Evolutionary conservation across 345 rosid species (phyloP).

Genomic region (Salix purpurea): DNA sequence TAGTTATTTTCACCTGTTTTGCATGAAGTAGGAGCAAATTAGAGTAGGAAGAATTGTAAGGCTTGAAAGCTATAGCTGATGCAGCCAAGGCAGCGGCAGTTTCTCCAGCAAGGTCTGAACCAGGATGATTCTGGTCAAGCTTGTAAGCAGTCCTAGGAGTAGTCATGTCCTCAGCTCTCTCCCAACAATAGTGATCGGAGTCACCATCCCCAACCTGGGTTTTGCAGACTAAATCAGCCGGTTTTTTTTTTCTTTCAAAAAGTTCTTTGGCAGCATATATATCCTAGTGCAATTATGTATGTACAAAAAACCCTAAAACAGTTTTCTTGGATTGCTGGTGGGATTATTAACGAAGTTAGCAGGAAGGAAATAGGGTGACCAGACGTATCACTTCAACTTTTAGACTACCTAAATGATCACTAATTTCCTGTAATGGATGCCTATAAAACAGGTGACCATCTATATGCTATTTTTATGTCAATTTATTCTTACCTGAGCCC

Average conservation of each 20-base stretch:
- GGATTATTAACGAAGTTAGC: not conserved
- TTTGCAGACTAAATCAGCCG: not conserved
- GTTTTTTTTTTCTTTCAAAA: not conserved
- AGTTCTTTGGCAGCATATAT: too few relatives aligned
- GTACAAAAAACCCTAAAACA: too few relatives aligned
- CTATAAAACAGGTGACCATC: not conserved
- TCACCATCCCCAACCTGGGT: slow-evolving; percentile 73
- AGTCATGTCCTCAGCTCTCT: slow-evolving; percentile 86
- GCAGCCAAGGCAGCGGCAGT: slow-evolving; percentile 85
- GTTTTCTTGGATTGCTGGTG: not conserved
- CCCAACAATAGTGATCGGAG: slow-evolving; percentile 88
- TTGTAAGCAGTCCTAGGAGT: slow-evolving; percentile 72
- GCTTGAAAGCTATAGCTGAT: slow-evolving; percentile 71
- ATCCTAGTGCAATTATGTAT: too few relatives aligned
- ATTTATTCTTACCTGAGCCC: slow-evolving; percentile 55
- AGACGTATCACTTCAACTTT: not conserved
- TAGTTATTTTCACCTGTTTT: slow-evolving; percentile 43
- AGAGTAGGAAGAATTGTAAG: slow-evolving; percentile 74
- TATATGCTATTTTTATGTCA: not conserved
- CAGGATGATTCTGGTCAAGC: slow-evolving; percentile 62
- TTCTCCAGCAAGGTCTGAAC: slow-evolving; percentile 81
- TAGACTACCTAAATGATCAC: not conserved
- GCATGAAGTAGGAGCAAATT: slow-evolving; percentile 56
- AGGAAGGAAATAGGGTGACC: not conserved
- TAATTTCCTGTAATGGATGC: not conserved